phyloP scores from a whole-genome alignment of 2,329 filamentous ascomycete genomes.

The Trichoderma koningiopsis region DNA sequence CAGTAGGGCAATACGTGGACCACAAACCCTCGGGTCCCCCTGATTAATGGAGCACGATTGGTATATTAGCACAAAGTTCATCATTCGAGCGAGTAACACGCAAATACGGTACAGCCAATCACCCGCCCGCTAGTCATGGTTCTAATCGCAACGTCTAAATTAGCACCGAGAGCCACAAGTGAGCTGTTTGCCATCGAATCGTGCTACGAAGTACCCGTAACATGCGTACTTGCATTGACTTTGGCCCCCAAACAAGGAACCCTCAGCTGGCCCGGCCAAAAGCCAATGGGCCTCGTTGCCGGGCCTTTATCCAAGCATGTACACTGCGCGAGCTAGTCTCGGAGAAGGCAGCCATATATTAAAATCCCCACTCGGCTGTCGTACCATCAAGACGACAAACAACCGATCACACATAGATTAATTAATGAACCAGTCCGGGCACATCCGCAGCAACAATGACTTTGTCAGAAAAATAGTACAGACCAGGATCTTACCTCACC shows the following conservation, averaged over 20 bases:
- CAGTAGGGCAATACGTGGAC: background rate
- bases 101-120: background rate
- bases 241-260: background rate
- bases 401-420: background rate
- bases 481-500: background rate
- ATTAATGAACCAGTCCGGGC: slow-evolving; percentile 6
- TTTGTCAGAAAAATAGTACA: background rate
- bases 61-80: background rate
- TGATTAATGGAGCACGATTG: background rate
- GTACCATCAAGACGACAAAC: background rate
- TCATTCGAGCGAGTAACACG: background rate
- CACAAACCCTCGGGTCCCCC: background rate
- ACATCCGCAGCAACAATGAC: background rate
- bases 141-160: background rate
- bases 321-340: background rate
- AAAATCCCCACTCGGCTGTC: background rate
- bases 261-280: background rate
- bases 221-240: background rate
- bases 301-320: background rate
- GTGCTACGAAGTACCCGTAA: background rate
- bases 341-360: background rate
- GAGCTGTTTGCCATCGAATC: background rate
- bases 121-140: background rate
- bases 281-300: slow-evolving; percentile 12
- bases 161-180: background rate